Conservation (phyloP, 1,139 yeast genomes). For the Dujonia santamariae region DNA sequence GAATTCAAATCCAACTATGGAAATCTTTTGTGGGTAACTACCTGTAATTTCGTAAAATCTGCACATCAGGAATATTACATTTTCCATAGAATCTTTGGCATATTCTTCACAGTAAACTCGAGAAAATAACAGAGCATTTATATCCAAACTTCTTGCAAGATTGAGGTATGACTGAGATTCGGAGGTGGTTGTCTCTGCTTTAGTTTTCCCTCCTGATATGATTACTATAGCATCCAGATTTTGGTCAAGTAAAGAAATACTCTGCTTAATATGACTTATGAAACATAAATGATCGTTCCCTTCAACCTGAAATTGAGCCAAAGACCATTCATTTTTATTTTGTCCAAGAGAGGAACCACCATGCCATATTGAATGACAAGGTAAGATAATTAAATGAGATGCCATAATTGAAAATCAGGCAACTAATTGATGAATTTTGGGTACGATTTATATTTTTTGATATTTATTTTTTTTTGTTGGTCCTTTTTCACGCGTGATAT, state of each 20-base stretch:
- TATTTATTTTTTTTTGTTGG: too few species aligned
- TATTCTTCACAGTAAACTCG: constrained; percentile 56
- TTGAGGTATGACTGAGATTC: constrained; percentile 61
- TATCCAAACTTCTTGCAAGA: constrained; percentile 20
- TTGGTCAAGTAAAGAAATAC: constrained; percentile 29
- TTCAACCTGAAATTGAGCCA: constrained; percentile 65
- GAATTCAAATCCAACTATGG: constrained; percentile 73
- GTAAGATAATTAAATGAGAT: constrained; percentile 52
- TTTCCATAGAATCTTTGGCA: constrained; percentile 82
- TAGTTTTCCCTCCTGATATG: constrained; percentile 77
- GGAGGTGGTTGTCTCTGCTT: constrained; percentile 44
- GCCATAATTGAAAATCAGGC: too few species aligned
- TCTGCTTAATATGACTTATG: constrained; percentile 53
- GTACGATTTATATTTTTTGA: too few species aligned
- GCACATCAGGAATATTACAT: constrained; percentile 61
- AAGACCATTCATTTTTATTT: constrained; percentile 51
- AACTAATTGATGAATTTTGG: too few species aligned
- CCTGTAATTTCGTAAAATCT: constrained; percentile 50
- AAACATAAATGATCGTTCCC: constrained; percentile 68
- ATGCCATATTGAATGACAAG: constrained; percentile 71
- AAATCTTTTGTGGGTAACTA: constrained; percentile 48
- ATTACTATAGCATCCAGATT: constrained; percentile 34
- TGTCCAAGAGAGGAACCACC: constrained; percentile 34
- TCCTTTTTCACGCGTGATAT: too few species aligned
- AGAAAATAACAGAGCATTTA: constrained; percentile 11